These are phyloP conservation scores for Polygonum maritimum DNA, from an alignment of 148 eudicot species.

Conservation along the genomic window DNA sequence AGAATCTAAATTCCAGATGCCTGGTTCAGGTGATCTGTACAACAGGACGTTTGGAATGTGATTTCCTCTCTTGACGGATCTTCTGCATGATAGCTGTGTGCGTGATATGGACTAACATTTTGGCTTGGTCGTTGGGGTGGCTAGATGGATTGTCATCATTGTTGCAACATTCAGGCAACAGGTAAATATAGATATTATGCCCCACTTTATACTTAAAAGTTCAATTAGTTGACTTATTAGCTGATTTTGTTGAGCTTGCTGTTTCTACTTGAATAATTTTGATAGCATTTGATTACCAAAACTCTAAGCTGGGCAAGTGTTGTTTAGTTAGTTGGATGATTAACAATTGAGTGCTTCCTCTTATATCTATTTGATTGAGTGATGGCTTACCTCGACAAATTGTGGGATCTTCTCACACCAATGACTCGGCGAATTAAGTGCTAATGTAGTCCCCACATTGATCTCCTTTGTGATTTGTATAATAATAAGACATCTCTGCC, in stretches of 20 bases:
- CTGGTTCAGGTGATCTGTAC: conserved; percentile 44
- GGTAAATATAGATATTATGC: neutral
- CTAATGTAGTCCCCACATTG: too few relatives aligned
- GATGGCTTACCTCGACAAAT: too few relatives aligned
- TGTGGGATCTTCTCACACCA: too few relatives aligned
- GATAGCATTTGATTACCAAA: neutral
- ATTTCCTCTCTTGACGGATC: conserved; percentile 20
- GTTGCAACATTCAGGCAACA: neutral
- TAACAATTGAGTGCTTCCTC: neutral
- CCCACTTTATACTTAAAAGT: neutral
- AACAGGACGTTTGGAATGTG: conserved; percentile 48
- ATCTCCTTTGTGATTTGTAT: too few relatives aligned
- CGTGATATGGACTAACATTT: conserved; percentile 5
- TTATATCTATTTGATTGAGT: too few relatives aligned
- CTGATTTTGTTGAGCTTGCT: neutral
- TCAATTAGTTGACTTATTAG: neutral
- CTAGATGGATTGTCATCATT: neutral
- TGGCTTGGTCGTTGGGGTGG: conserved; percentile 8
- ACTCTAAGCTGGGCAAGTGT: too few relatives aligned
- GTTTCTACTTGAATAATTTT: neutral
- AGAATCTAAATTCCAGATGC: conserved; percentile 47
- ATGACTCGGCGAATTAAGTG: too few relatives aligned
- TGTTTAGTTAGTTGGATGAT: neutral
- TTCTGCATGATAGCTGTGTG: conserved; percentile 6
- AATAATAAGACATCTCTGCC: too few relatives aligned